Evolutionary conservation across 371 early-diverging fungal genomes (phyloP).

Genomic region (Aphelidium insulamus): DNA sequence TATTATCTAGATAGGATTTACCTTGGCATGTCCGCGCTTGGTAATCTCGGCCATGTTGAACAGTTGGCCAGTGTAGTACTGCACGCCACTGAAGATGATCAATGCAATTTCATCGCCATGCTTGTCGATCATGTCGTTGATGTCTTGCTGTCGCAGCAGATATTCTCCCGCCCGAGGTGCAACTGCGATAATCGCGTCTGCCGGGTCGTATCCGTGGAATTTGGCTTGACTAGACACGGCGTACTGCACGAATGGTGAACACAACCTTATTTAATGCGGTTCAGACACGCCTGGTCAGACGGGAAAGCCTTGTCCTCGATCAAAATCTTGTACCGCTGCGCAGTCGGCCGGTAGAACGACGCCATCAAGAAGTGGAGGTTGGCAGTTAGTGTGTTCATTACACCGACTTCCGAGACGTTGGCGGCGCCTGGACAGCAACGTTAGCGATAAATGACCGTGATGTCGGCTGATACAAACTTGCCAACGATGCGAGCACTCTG

Average conservation of each 20-base stretch:
- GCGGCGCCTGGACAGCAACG: conserved; percentile 36
- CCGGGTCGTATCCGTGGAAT: conserved; percentile 55
- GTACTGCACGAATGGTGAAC: conserved; percentile 21
- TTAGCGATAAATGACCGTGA: too few species aligned
- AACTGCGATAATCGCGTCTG: conserved; percentile 39
- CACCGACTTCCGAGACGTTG: conserved; percentile 50
- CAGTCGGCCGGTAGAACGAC: conserved; percentile 73
- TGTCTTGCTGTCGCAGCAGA: conserved; percentile 50
- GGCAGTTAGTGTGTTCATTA: conserved; percentile 76
- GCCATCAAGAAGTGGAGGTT: conserved; percentile 77
- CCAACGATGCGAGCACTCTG: conserved; percentile 55
- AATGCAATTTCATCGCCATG: conserved; percentile 58
- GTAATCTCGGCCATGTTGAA: conserved; percentile 77
- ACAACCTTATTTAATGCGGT: conserved; percentile 2
- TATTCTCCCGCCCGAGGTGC: conserved; percentile 48
- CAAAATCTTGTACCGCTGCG: conserved; percentile 51
- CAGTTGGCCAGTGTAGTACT: conserved; percentile 87
- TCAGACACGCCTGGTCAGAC: conserved; percentile 66
- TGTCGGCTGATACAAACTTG: too few species aligned
- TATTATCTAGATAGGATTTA: conserved; percentile 9
- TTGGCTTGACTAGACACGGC: conserved; percentile 67
- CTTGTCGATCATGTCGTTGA: conserved; percentile 41
- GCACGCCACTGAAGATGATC: conserved; percentile 74
- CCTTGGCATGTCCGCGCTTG: conserved; percentile 49
- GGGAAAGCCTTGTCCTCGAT: conserved; percentile 88